These are phyloP conservation scores for Eutrema salsugineum DNA, from an alignment of 441 rosid genomes.

Conservation along the genomic window DNA sequence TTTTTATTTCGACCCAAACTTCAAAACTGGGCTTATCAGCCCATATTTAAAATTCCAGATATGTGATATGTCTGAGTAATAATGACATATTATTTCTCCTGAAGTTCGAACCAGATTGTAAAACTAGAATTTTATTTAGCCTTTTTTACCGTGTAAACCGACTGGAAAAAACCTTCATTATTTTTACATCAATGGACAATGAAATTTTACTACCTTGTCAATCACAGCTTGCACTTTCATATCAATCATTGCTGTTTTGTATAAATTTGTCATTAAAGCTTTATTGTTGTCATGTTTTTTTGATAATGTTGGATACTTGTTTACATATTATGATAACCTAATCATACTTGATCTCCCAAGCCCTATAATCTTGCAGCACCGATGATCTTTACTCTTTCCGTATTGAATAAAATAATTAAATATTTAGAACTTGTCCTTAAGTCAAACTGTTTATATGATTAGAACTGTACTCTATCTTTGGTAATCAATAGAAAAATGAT, in stretches of 20 bases:
- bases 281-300: background rate
- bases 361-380: background rate
- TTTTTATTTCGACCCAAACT: background rate
- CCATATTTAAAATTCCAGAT: background rate
- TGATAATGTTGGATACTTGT: background rate
- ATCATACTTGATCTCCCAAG: background rate
- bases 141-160: too few relatives aligned
- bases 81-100: too few relatives aligned
- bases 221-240: background rate
- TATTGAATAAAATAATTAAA: too few relatives aligned
- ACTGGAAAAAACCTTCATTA: too few relatives aligned
- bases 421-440: background rate
- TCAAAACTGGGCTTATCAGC: background rate
- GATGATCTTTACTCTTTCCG: too few relatives aligned
- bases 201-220: background rate
- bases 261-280: background rate
- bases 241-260: background rate
- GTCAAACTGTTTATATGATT: slow-evolving; percentile 2
- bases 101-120: background rate
- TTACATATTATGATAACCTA: background rate
- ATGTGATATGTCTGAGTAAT: too few relatives aligned
- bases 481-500: background rate
- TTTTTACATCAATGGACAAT: too few relatives aligned
- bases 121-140: too few relatives aligned
- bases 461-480: background rate